Base-by-base conservation (phyloP, 768 basidiomycete species). In the Tricholoma matsutake region DNA sequence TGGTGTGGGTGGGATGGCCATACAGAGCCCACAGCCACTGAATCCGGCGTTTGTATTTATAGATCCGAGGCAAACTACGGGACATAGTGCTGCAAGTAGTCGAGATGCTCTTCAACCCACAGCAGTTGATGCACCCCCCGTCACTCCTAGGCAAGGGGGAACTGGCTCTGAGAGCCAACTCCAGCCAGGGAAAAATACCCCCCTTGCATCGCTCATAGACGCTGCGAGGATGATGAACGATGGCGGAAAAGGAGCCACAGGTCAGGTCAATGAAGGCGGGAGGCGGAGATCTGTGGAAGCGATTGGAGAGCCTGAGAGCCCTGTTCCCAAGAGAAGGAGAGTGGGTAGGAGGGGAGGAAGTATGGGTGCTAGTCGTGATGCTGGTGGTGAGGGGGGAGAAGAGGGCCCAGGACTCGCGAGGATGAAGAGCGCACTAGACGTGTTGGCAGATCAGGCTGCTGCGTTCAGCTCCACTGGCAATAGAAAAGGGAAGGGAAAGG, bases 361-460 rank as follows among this genome's bases (percentile, higher is more conserved):
- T n/a, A 18, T 6, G 9, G 7, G n/a, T n/a, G 31, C n/a, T 31
- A n/a, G 28, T 53, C 51, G 51, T 10, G 29, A 16, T 41, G 49
- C 61, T 49, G 51, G 35, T 37, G 43, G 32, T 28, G 62, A 57
- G 20, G 57, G 62, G 18, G 52, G 54, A 52, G 60, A 63, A 35
- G 54, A 63, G 9, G 43, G 54, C 35, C 56, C 64, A 34, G 68
- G 63, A 16, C 20, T 69, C 41, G 69, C 67, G n/a, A 69, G 78
- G 53, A 72, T 79, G 51, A 75, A 72, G 61, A 83, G 83, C 61
- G 89, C 86, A 6, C 73, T 91, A 66, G 88, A 91, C 65, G 87
- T 91, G 7, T 74, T 91, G 34, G 89, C 89, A 1, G 88, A 89
- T 64, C 87, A 90, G 68, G 87, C 89, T 3, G 86, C 86, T 7